Conservation (phyloP, 805 yeast genomes). For the Starmerella roubikii region DNA sequence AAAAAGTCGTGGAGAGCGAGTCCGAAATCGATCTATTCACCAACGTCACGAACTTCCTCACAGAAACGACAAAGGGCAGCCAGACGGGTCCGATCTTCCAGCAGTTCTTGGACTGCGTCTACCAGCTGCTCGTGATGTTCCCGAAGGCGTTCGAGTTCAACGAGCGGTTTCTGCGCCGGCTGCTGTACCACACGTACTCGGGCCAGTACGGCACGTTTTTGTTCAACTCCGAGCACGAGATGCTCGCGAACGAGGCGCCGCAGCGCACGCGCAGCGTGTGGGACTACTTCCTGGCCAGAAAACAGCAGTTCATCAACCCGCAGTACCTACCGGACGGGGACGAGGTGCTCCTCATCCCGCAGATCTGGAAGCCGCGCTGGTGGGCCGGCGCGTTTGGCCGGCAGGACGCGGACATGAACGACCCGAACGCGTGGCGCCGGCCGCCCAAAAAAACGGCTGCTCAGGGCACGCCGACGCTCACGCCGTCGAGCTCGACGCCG, state of each 20-base stretch:
- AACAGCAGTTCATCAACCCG: constrained; percentile 50
- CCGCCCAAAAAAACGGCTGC: too few species aligned
- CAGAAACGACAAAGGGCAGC: constrained; percentile 20
- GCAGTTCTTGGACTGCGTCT: constrained; percentile 82
- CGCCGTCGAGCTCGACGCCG: too few species aligned
- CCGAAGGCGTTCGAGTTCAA: constrained; percentile 74
- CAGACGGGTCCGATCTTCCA: constrained; percentile 85
- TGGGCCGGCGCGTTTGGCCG: constrained; percentile 82
- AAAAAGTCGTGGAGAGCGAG: constrained; percentile 8
- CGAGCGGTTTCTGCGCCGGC: constrained; percentile 70
- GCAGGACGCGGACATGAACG: constrained; percentile 52
- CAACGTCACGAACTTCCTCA: constrained; percentile 32
- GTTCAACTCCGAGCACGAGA: constrained; percentile 58
- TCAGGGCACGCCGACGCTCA: too few species aligned
- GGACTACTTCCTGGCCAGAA: constrained; percentile 80
- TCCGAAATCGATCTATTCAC: constrained; percentile 32
- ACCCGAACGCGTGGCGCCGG: constrained; percentile 21
- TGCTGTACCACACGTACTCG: constrained; percentile 77
- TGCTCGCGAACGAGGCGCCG: constrained; percentile 31
- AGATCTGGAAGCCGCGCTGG: constrained; percentile 37
- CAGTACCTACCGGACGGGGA: constrained; percentile 14
- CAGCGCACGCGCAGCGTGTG: constrained; percentile 64
- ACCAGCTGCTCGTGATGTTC: constrained; percentile 58
- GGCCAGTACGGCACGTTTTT: constrained; percentile 92
- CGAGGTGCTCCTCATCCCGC: constrained; percentile 14